Base-by-base conservation (phyloP, 805 yeast genomes). In the Schwanniomyces sp. region DNA sequence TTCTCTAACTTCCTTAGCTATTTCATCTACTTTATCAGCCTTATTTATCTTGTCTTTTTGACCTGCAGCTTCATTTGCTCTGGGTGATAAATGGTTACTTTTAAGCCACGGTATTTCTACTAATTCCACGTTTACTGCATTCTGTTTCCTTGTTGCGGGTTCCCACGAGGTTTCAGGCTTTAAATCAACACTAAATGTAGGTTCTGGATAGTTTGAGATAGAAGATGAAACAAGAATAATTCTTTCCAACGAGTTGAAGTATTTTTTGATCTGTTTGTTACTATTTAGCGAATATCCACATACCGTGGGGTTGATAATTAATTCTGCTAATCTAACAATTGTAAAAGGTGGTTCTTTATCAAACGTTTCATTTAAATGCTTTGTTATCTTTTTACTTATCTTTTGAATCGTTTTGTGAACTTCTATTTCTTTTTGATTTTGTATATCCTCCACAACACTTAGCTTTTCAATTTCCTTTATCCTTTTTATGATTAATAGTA, bases 331-430 rank as follows among this genome's bases (percentile, higher is more conserved):
- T 45, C 85, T 53, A 10, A 69, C 51, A 1, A 79, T 66, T 0
- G 83, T 80, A 54, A 79, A 80, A 1, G 85, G 85, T 7, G 68
- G 75, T 56, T 40, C 30, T 4, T 39, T 72, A 65, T 45, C 55
- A 61, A 54, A 75, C 62, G 44, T 48, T 7, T 17, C 40, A 2
- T 48, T 39, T 14, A 55, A 70, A 72, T 36, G 75, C 59, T 38
- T 63, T 55, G 44, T 70, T 74, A 84, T 50, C n/a, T 46, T 48
- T 11, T 46, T 41, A 36, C 43, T 24, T 9, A 34, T 34, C 10
- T 28, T 34, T 28, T 28, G 27, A 16, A 47, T 45, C 16, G 29
- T 11, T 24, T 18, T 32, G 16, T 16, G 9, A 8, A 7, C 38
- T 21, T 21, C 44, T 49, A 32, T 32, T 47, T 43, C 43, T 30